phyloP scores from a whole-genome alignment of 2,329 filamentous ascomycete genomes.

The Emergomyces africanus region DNA sequence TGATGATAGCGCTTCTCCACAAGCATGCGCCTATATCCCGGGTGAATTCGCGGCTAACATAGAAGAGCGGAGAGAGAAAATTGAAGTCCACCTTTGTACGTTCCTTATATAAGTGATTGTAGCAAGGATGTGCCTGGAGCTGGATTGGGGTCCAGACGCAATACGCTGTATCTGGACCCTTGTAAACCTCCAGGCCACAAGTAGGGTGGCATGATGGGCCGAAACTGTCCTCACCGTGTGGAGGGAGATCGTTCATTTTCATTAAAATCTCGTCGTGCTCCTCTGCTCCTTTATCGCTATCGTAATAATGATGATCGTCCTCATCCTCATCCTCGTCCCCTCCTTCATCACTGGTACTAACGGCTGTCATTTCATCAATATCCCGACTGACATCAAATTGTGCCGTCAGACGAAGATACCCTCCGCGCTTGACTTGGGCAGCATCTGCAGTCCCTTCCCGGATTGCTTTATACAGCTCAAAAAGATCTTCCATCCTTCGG shows the following conservation, averaged over 20 bases:
- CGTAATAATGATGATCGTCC: background rate
- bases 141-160: too few species aligned
- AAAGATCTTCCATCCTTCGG: background rate
- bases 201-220: background rate
- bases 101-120: too few species aligned
- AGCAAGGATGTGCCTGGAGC: background rate
- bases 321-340: background rate
- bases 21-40: background rate
- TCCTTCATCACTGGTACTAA: background rate
- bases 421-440: background rate
- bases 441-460: background rate
- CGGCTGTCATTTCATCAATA: background rate
- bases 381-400: background rate
- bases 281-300: background rate
- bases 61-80: background rate
- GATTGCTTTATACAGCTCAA: background rate
- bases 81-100: background rate
- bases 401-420: background rate
- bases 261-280: background rate
- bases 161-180: background rate
- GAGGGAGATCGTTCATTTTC: background rate
- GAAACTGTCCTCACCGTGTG: background rate
- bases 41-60: background rate
- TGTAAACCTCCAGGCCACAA: background rate
- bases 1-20: background rate